Conservation (phyloP, 257 asterid genomes). For the Primulina huaijiensis region DNA sequence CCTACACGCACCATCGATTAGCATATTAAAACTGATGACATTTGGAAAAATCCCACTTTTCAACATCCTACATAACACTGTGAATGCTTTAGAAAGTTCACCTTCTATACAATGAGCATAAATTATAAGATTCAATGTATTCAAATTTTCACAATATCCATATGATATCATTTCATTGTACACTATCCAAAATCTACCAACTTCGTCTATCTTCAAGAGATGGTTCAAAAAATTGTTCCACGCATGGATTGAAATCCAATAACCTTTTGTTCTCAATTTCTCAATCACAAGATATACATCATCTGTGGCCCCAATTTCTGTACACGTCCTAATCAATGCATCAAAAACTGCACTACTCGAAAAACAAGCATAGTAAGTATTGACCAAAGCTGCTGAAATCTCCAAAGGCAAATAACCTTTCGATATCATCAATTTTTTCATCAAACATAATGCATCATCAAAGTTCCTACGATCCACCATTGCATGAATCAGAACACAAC, state of each 20-base stretch:
- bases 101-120: constrained; percentile 64
- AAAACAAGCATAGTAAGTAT: constrained; percentile 22
- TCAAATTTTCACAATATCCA: constrained; percentile 62
- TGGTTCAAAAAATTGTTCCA: constrained; percentile 79
- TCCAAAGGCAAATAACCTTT: constrained; percentile 56
- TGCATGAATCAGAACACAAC: constrained; percentile 52
- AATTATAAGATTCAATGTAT: constrained; percentile 60
- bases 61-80: constrained; percentile 41
- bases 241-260: constrained; percentile 59
- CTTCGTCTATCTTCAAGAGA: constrained; percentile 52
- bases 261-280: constrained; percentile 37
- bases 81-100: constrained; percentile 54
- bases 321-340: constrained; percentile 66
- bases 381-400: constrained; percentile 46
- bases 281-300: constrained; percentile 60
- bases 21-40: background rate
- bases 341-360: constrained; percentile 43
- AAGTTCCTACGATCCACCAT: constrained; percentile 52
- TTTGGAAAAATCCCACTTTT: background rate
- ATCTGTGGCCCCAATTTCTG: constrained; percentile 58
- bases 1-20: background rate
- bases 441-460: constrained; percentile 58
- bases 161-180: constrained; percentile 60
- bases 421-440: constrained; percentile 55
- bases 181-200: constrained; percentile 51